Evolutionary conservation across 192 early-diverging fungal genomes (phyloP), one percentile per base, ranked within the genome.

Genomic region (Chytriomyces confervae): DNA sequence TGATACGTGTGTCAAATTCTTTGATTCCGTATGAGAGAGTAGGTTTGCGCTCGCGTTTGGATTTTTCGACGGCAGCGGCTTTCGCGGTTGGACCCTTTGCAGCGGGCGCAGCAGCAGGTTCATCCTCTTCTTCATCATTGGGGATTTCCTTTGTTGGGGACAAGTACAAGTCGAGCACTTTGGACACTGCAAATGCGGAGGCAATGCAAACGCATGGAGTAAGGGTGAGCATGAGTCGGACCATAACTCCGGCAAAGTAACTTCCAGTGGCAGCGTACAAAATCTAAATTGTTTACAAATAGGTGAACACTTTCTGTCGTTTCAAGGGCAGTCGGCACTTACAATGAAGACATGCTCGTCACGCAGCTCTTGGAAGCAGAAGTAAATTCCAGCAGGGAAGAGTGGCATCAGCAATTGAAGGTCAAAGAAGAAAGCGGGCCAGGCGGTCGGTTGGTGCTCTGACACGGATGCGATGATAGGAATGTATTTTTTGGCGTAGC

Each of bases 171-270:
- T 98, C 95, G 51, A 99, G 83, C 29, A 98, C 75, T 10, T 91
- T 91, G 43, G 98, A 95, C 48, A 98, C 82, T 3, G 96, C 92
- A 43, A 99, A 92, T 8, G 94, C 97, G 24, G 93, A 90, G 68
- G 96, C 89, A 43, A 99, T 93, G 82, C 97, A 99, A 20, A 99
- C 97, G 63, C 97, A 91, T 20, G 98, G 98, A 10, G 98, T 99
- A 69, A 99, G 85, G 3, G 98, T 98, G 57, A 99, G 86, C 89
- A 99, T 98, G 61, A 99, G 86, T 63, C 98, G 96, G 49, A 99
- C 97, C 98, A 99, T 99, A 65, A 99, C 98, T 67, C 98, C 95
- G 13, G 98, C 95, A 92, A 99, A 99, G 86, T 99, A 99, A 7
- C 96, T 93, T 3, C 96, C 97, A 83, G 96, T 96, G n/a, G 96